A percentile compares a stretch with the other conserved stretches of the same genome.
These are phyloP conservation scores for Mortierella antarctica DNA, from an alignment of 192 early-diverging fungal species.

Conservation along the genomic window DNA sequence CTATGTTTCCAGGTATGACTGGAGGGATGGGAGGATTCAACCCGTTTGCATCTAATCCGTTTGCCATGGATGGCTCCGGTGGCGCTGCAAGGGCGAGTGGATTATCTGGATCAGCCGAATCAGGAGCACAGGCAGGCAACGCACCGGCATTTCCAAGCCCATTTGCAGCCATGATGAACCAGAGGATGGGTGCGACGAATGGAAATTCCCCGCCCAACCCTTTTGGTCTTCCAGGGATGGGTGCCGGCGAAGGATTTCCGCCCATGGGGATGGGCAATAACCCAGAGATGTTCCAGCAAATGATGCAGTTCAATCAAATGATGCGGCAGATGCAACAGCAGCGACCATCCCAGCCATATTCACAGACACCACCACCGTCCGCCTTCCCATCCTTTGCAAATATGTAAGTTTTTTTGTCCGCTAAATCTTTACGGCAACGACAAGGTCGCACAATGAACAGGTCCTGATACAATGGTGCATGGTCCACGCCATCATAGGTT, in stretches of 20 bases:
- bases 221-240: slow-evolving; percentile 33
- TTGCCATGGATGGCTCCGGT: slow-evolving; percentile 24
- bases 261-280: slow-evolving; percentile 33
- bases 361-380: slow-evolving; percentile 5
- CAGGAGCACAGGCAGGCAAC: not conserved
- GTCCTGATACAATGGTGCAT: no score
- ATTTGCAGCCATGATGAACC: slow-evolving; percentile 32
- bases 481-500: slow-evolving; percentile 4
- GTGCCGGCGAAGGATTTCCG: slow-evolving; percentile 2
- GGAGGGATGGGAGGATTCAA: slow-evolving; percentile 21
- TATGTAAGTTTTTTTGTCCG: slow-evolving; percentile 18
- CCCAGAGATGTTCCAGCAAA: slow-evolving; percentile 54
- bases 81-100: not conserved
- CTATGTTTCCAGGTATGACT: slow-evolving; percentile 31
- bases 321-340: slow-evolving; percentile 52
- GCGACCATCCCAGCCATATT: slow-evolving; percentile 11
- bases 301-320: slow-evolving; percentile 54
- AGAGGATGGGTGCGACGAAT: slow-evolving; percentile 14
- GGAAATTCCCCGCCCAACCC: slow-evolving; percentile 10
- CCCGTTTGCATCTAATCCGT: slow-evolving; percentile 34
- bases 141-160: slow-evolving; percentile 10
- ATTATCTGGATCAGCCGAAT: not conserved
- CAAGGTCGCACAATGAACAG: no score
- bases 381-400: slow-evolving; percentile 20
- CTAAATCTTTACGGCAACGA: not conserved